A percentile compares a stretch with the other conserved stretches of the same genome.
Evolutionary conservation across 148 eudicot genomes (phyloP).

Genomic region (Spergularia marina): DNA sequence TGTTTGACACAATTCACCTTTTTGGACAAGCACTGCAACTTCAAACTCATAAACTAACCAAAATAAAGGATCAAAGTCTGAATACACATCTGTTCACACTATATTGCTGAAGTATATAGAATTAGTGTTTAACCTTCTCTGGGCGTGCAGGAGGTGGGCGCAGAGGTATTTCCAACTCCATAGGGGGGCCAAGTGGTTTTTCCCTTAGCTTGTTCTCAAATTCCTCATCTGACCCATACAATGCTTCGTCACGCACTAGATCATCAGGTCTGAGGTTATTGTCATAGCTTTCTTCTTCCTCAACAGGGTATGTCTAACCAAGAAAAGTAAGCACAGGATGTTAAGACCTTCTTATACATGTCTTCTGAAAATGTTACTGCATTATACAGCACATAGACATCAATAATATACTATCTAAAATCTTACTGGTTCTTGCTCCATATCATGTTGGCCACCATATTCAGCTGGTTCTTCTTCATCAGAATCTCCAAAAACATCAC

Average conservation of each 20-base stretch:
- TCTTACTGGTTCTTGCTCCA: conserved; percentile 59
- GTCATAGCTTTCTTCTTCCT: conserved; percentile 77
- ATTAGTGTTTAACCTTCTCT: conserved; percentile 50
- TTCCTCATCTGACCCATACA: conserved; percentile 83
- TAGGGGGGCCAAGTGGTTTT: conserved; percentile 82
- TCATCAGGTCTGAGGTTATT: conserved; percentile 76
- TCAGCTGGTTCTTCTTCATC: conserved; percentile 92
- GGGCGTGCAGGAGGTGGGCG: conserved; percentile 83
- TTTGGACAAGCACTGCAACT: background rate
- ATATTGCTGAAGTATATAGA: background rate
- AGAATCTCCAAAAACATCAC: conserved; percentile 98
- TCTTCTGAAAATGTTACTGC: background rate
- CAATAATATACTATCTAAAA: conserved; percentile 12
- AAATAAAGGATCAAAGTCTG: background rate
- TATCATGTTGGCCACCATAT: conserved; percentile 59
- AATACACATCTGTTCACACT: background rate
- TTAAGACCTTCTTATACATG: conserved; percentile 1
- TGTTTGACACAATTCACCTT: too few species aligned
- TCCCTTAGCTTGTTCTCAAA: conserved; percentile 64
- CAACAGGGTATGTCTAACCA: conserved; percentile 63
- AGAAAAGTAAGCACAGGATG: background rate
- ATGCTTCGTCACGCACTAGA: conserved; percentile 77
- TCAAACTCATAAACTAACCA: background rate
- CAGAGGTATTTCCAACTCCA: conserved; percentile 87
- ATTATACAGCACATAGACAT: conserved; percentile 18